Conservation (phyloP, 1,139 yeast species). For the Nakaseomyces delphensis region DNA sequence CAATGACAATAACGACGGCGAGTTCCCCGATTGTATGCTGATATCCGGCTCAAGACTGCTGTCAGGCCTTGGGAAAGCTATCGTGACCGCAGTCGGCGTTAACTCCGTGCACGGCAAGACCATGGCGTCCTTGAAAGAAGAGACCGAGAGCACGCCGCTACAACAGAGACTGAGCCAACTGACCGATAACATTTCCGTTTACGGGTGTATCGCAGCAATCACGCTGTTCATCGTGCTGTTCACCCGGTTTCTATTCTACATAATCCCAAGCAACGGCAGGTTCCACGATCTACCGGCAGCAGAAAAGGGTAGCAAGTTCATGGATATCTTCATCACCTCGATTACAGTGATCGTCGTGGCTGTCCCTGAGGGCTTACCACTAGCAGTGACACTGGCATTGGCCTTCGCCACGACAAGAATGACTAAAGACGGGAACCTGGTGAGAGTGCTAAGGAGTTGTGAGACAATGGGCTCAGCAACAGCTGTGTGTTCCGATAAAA, state of each 20-base stretch:
- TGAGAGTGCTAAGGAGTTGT: slow-evolving; percentile 87
- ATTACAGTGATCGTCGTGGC: slow-evolving; percentile 94
- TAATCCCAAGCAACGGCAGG: slow-evolving; percentile 43
- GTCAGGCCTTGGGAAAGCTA: slow-evolving; percentile 77
- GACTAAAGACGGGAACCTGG: slow-evolving; percentile 94
- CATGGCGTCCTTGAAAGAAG: slow-evolving; percentile 66
- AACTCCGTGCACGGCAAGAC: slow-evolving; percentile 89
- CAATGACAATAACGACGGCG: slow-evolving; percentile 41
- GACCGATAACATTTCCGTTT: slow-evolving; percentile 89
- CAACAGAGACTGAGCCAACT: slow-evolving; percentile 72
- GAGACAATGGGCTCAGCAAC: slow-evolving; percentile 99
- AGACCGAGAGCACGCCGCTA: slow-evolving; percentile 79
- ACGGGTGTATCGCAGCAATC: slow-evolving; percentile 80
- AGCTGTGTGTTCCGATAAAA: slow-evolving; percentile 91
- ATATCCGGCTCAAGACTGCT: slow-evolving; percentile 86
- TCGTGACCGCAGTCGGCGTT: slow-evolving; percentile 85
- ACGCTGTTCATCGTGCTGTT: slow-evolving; percentile 70
- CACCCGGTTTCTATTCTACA: slow-evolving; percentile 62
- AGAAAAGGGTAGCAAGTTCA: slow-evolving; percentile 73
- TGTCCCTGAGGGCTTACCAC: slow-evolving; percentile 95
- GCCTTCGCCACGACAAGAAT: slow-evolving; percentile 97
- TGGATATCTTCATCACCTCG: slow-evolving; percentile 82
- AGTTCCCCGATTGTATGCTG: slow-evolving; percentile 39
- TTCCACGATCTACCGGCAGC: slow-evolving; percentile 45
- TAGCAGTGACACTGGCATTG: slow-evolving; percentile 90